A percentile compares a stretch with the other conserved stretches of the same genome.
Evolutionary conservation across 2,329 filamentous ascomycete genomes (phyloP).

Genomic region (Colletotrichum euphorbiae): DNA sequence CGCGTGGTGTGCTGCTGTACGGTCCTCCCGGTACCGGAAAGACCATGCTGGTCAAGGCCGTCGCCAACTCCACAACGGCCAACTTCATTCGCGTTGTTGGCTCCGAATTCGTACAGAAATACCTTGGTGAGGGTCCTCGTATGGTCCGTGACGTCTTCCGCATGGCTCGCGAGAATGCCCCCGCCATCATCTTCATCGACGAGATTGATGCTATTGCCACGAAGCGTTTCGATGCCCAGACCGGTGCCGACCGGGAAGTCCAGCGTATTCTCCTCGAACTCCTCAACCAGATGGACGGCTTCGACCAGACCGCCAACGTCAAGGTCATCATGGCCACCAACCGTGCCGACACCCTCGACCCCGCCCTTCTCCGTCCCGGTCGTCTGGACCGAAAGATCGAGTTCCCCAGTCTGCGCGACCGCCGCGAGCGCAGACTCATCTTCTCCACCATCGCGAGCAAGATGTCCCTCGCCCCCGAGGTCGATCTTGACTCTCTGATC

Average conservation of each 20-base stretch:
- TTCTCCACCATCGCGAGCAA: constrained; percentile 97
- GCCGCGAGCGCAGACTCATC: constrained; percentile 94
- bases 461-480: constrained; percentile 97
- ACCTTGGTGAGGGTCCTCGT: constrained; percentile 90
- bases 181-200: constrained; percentile 99
- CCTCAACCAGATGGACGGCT: constrained; percentile 99
- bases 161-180: constrained; percentile 98
- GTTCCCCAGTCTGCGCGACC: constrained; percentile 94
- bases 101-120: constrained; percentile 94
- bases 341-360: constrained; percentile 95
- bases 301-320: constrained; percentile 98
- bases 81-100: constrained; percentile 94
- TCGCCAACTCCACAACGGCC: constrained; percentile 91
- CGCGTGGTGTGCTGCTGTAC: constrained; percentile 94
- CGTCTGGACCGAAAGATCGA: constrained; percentile 98
- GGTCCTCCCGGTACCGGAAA: constrained; percentile 75
- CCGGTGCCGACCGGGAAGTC: constrained; percentile 96
- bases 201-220: constrained; percentile 99
- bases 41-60: constrained; percentile 91
- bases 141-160: constrained; percentile 99
- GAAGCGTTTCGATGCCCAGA: constrained; percentile 99
- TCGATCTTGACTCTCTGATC: constrained; percentile 95
- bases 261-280: constrained; percentile 98
- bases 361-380: constrained; percentile 91
- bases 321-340: constrained; percentile 99